Conservation (phyloP, 2,329 filamentous ascomycete genomes). For the Neofusicoccum kwambonambiense region DNA sequence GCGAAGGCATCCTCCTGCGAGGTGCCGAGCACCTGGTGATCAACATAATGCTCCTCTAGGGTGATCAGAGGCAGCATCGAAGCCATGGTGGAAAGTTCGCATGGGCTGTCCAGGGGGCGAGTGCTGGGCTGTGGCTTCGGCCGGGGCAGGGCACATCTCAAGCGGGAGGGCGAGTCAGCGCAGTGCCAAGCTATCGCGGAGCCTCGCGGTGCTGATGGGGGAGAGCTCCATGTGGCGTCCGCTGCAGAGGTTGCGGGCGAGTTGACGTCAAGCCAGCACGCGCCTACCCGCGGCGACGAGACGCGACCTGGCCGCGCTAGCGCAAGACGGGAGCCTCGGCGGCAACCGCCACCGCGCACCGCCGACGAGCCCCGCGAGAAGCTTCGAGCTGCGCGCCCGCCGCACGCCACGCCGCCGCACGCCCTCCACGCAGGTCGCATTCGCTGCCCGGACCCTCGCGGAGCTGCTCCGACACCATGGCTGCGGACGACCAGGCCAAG, state of each 20-base stretch:
- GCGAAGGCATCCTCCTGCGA: conserved; percentile 12
- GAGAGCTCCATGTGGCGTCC: conserved; percentile 14
- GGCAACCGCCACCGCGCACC: background rate
- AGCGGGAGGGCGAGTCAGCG: conserved; percentile 6
- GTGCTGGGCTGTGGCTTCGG: background rate
- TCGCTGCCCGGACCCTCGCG: background rate
- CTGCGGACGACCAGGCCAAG: conserved; percentile 49
- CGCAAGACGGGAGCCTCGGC: background rate
- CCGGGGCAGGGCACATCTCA: background rate
- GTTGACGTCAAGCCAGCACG: conserved; percentile 10
- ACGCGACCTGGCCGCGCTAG: conserved; percentile 7
- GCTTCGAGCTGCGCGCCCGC: background rate
- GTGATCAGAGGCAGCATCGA: conserved; percentile 15
- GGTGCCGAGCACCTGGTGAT: conserved; percentile 4
- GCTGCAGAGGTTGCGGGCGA: conserved; percentile 11
- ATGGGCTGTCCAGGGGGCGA: conserved; percentile 1
- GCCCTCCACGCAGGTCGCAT: background rate
- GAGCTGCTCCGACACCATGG: conserved; percentile 13
- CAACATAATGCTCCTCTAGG: conserved; percentile 16
- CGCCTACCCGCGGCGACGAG: background rate
- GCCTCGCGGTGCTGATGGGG: conserved; percentile 4
- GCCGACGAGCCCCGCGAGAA: background rate
- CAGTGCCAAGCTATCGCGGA: conserved; percentile 9
- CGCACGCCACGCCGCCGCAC: background rate
- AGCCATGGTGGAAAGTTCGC: background rate